These are phyloP conservation scores for Microcos paniculata DNA, from an alignment of 345 rosid genomes.

Conservation along the genomic window DNA sequence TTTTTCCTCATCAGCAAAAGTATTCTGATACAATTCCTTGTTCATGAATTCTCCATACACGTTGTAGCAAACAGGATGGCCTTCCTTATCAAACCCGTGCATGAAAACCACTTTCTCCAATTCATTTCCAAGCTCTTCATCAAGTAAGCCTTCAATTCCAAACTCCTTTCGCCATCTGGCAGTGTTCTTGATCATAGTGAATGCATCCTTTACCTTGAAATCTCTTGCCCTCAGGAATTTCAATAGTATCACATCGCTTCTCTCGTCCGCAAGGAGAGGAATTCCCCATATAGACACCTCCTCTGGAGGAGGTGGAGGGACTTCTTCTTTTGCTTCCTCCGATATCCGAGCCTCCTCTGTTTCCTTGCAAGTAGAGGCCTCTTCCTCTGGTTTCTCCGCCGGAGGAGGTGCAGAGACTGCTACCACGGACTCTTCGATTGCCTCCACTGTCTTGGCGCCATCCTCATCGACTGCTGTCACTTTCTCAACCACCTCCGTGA, in stretches of 20 bases:
- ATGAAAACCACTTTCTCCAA: constrained; percentile 73
- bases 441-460: constrained; percentile 83
- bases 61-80: constrained; percentile 88
- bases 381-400: background rate
- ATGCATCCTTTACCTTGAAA: constrained; percentile 77
- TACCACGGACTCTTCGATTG: constrained; percentile 78
- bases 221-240: constrained; percentile 87
- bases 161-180: constrained; percentile 71
- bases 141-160: constrained; percentile 53
- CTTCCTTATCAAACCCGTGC: constrained; percentile 74
- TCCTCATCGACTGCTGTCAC: constrained; percentile 59
- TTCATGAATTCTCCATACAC: constrained; percentile 73
- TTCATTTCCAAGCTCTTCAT: constrained; percentile 66
- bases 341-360: constrained; percentile 14
- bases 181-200: constrained; percentile 73
- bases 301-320: constrained; percentile 35
- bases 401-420: constrained; percentile 37
- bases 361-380: constrained; percentile 23
- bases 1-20: constrained; percentile 70
- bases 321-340: constrained; percentile 26
- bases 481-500: constrained; percentile 40
- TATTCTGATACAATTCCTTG: constrained; percentile 54
- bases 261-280: constrained; percentile 64
- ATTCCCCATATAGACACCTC: constrained; percentile 78
- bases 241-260: constrained; percentile 73